A percentile compares a stretch with the other conserved stretches of the same genome.
Conservation (phyloP, 2,329 filamentous ascomycete species). For the Zasmidium angulare region DNA sequence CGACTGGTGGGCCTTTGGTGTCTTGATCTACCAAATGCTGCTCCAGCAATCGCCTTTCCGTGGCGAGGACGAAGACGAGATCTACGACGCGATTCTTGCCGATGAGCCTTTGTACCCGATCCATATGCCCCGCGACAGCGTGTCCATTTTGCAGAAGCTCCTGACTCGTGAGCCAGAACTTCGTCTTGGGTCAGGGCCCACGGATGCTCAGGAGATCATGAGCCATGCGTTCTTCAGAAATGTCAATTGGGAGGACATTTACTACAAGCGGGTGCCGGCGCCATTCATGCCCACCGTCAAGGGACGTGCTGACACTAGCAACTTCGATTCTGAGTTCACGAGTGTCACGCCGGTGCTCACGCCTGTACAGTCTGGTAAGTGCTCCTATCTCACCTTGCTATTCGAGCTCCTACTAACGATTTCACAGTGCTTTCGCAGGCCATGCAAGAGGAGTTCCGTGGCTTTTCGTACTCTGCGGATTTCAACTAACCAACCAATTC, state of each 20-base stretch:
- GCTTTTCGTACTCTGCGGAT: slow-evolving; percentile 95
- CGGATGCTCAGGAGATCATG: slow-evolving; percentile 98
- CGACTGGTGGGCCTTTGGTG: slow-evolving; percentile 99
- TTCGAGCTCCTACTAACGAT: slow-evolving; percentile 25
- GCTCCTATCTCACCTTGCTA: neutral
- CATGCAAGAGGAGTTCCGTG: slow-evolving; percentile 99
- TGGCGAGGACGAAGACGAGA: slow-evolving; percentile 98
- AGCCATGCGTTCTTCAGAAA: slow-evolving; percentile 97
- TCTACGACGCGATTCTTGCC: slow-evolving; percentile 96
- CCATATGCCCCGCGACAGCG: slow-evolving; percentile 96
- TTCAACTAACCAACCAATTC: slow-evolving; percentile 63
- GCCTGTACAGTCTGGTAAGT: slow-evolving; percentile 92
- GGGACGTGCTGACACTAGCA: slow-evolving; percentile 95
- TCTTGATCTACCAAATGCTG: slow-evolving; percentile 99
- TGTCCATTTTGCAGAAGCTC: slow-evolving; percentile 96
- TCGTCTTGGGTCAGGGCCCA: slow-evolving; percentile 88
- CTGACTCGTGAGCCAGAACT: slow-evolving; percentile 93
- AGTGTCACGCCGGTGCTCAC: slow-evolving; percentile 97
- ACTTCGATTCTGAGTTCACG: slow-evolving; percentile 98
- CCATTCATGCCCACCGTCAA: slow-evolving; percentile 90
- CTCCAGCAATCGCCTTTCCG: slow-evolving; percentile 98
- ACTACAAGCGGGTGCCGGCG: slow-evolving; percentile 85
- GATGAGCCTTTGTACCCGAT: slow-evolving; percentile 98
- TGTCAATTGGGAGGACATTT: slow-evolving; percentile 98
- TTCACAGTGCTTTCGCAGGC: slow-evolving; percentile 84